Percentiles rank a stretch among this genome's conserved stretches.
Conservation (phyloP, 306 rosid genomes). For the Vicia sativa region DNA sequence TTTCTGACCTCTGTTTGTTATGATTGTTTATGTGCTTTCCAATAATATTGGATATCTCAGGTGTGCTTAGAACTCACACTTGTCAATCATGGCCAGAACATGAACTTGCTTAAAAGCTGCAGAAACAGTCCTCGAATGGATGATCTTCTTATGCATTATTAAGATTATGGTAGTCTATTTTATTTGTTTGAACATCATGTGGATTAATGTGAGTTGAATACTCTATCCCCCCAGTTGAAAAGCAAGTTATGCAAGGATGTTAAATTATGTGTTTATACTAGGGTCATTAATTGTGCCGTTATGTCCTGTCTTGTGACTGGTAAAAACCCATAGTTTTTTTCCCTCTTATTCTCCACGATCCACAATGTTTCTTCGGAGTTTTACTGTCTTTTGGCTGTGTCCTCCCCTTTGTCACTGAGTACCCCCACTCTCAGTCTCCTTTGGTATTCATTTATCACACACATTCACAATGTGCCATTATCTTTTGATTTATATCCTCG, state of each 20-base stretch:
- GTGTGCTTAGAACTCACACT: slow-evolving; percentile 37
- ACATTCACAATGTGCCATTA: not conserved
- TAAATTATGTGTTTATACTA: slow-evolving; percentile 2
- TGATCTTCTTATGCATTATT: slow-evolving; percentile 33
- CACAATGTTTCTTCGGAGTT: not conserved
- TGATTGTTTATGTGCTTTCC: slow-evolving; percentile 27
- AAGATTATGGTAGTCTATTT: slow-evolving; percentile 29
- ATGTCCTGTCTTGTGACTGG: slow-evolving; percentile 8
- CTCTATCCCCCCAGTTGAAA: slow-evolving; percentile 35
- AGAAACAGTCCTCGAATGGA: slow-evolving; percentile 27
- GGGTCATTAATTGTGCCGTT: not conserved
- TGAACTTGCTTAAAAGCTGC: slow-evolving; percentile 35
- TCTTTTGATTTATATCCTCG: not conserved
- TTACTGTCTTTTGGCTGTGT: slow-evolving; percentile 4
- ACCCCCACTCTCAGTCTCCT: not conserved
- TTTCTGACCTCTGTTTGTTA: slow-evolving; percentile 38
- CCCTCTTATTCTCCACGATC: not conserved
- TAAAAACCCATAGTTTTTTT: not conserved
- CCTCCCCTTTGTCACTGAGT: not conserved
- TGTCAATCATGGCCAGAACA: slow-evolving; percentile 32
- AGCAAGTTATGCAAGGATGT: slow-evolving; percentile 28
- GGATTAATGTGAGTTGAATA: slow-evolving; percentile 17
- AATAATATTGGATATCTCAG: slow-evolving; percentile 39
- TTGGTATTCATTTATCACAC: not conserved
- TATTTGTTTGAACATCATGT: slow-evolving; percentile 12